Evolutionary conservation across 768 basidiomycete species (phyloP).

Genomic region (Exsudoporus frostii): DNA sequence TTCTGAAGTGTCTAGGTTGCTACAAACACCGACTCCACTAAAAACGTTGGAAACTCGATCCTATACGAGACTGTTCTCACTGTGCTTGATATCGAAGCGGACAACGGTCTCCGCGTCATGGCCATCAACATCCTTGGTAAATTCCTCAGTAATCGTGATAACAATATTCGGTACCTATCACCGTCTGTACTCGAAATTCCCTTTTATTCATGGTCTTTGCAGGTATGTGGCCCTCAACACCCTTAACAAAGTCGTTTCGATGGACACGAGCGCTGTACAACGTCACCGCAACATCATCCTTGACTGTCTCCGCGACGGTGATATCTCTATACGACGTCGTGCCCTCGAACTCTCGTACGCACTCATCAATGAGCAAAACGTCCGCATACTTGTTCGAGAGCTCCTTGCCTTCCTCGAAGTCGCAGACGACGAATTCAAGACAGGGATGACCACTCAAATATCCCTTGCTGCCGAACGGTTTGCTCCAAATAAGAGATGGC

Average conservation of each 20-base stretch:
- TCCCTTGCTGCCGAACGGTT: conserved; percentile 93
- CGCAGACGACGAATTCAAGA: conserved; percentile 98
- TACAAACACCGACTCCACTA: conserved; percentile 97
- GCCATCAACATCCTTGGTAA: conserved; percentile 99
- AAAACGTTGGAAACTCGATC: conserved; percentile 98
- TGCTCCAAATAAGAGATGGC: conserved; percentile 98
- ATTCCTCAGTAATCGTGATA: conserved; percentile 95
- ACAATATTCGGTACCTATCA: conserved; percentile 87
- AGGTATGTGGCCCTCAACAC: conserved; percentile 99
- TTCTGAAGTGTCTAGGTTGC: conserved; percentile 62
- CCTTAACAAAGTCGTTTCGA: conserved; percentile 94
- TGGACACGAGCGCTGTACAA: conserved; percentile 98
- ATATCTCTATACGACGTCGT: conserved; percentile 95
- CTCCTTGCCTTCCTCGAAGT: conserved; percentile 95
- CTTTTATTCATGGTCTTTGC: conserved; percentile 2
- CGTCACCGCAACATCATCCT: conserved; percentile 97
- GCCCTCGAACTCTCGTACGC: conserved; percentile 97
- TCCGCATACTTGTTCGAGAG: conserved; percentile 88
- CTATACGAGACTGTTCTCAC: conserved; percentile 97
- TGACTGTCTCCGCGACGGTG: conserved; percentile 98
- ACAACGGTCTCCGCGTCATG: conserved; percentile 94
- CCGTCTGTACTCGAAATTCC: neutral
- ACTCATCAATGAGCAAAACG: conserved; percentile 91
- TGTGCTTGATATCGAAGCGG: conserved; percentile 95
- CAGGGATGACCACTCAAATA: conserved; percentile 96